Evolutionary conservation across 1,139 yeast species (phyloP), one percentile per base, ranked within the genome.

Genomic region (Kodamaea sp.): DNA sequence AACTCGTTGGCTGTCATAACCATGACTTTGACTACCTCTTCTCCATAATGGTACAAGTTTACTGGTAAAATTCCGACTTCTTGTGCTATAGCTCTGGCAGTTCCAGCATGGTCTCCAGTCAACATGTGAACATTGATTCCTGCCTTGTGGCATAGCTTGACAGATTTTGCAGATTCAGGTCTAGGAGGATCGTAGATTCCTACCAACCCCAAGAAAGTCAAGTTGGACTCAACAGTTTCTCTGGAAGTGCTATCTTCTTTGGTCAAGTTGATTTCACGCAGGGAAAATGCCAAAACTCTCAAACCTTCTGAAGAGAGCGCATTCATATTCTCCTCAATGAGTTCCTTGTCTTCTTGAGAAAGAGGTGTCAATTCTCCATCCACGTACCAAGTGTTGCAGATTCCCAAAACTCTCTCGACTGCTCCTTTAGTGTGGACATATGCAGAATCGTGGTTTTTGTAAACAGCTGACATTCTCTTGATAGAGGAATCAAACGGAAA

Each of bases 141-240:
- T 14, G 94, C 94, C 31, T 59, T 65, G 52, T 83, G 90, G 54
- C 92, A 84, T 45, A 66, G 59, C 46, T 73, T 73, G 24, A 85
- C 94, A 4, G 88, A 78, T 8, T 66, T 73, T 11, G 82, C 79
- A 13, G 89, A 77, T 63, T 84, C 92, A 7, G 70, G 68, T 50
- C 95, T 73, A 36, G 94, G 94, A 15, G 94, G 94, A 56, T 85
- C 94, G 55, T 85, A 84, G 43, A 85, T 83, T 42, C 95, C 94
- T 46, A 83, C 78, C 24, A 85, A 65, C 1, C 94, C 94, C 33
- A 78, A 66, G 49, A 85, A 82, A 1, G 68, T 69, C 36, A 85
- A 66, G 15, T 69, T 63, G 10, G 63, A 50, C 55, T 85, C 94
- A 33, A 83, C 73, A 2, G 47, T 45, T 7, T 66, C 78, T 46